Conservation (phyloP, 176 grass and related monocot species). For the Bonia amplexicaulis region DNA sequence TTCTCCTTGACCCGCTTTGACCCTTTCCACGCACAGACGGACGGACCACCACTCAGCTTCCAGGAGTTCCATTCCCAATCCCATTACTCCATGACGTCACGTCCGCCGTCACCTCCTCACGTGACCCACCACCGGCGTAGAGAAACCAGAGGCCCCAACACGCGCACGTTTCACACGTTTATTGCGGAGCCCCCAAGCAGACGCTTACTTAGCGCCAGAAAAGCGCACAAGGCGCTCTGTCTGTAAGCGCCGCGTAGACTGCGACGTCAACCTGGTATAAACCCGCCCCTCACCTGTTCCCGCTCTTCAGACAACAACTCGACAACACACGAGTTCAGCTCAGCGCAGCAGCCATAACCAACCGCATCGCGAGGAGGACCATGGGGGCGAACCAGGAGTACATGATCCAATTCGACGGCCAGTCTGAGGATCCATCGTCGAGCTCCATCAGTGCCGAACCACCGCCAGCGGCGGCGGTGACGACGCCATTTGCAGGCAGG, state of each 20-base stretch:
- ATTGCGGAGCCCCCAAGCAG: background rate
- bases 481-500: slow-evolving; percentile 4
- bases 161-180: slow-evolving; percentile 42
- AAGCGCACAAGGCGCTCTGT: background rate
- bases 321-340: background rate
- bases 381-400: slow-evolving; percentile 31
- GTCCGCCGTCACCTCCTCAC: background rate
- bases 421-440: slow-evolving; percentile 1
- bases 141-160: background rate
- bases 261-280: slow-evolving; percentile 34
- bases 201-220: background rate
- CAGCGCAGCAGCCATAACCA: background rate
- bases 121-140: background rate
- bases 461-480: background rate
- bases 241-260: background rate
- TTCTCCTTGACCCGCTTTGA: slow-evolving; percentile 18
- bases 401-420: slow-evolving; percentile 39
- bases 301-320: slow-evolving; percentile 29
- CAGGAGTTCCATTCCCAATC: background rate
- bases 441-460: slow-evolving; percentile 15
- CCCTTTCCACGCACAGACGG: background rate
- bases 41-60: background rate
- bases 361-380: background rate
- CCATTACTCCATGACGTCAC: background rate
- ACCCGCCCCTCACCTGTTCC: background rate